These are phyloP conservation scores for Hanseniaspora nectarophila DNA, from an alignment of 805 yeast genomes.

Conservation along the genomic window DNA sequence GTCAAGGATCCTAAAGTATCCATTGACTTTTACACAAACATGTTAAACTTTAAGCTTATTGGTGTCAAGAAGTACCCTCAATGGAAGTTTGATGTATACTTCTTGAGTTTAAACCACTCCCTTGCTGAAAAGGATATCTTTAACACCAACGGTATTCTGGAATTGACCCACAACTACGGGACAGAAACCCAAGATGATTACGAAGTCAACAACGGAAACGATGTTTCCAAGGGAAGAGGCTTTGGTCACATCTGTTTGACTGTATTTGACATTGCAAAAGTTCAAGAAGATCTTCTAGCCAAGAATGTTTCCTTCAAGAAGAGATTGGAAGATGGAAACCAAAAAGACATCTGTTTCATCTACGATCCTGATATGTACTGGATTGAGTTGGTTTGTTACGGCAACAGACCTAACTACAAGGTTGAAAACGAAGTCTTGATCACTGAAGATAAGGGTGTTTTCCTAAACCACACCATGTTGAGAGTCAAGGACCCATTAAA, in stretches of 20 bases:
- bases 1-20: conserved; percentile 70
- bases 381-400: conserved; percentile 74
- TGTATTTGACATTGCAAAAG: conserved; percentile 60
- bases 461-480: conserved; percentile 82
- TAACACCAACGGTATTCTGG: conserved; percentile 52
- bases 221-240: conserved; percentile 63
- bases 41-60: conserved; percentile 62
- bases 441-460: conserved; percentile 21
- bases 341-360: conserved; percentile 83
- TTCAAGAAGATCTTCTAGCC: conserved; percentile 49
- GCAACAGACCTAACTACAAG: conserved; percentile 18
- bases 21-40: conserved; percentile 56
- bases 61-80: conserved; percentile 41
- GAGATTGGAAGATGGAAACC: conserved; percentile 79
- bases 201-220: conserved; percentile 67
- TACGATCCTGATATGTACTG: conserved; percentile 95
- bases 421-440: conserved; percentile 16
- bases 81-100: conserved; percentile 52
- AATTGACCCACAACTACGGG: conserved; percentile 72
- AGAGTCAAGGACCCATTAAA: conserved; percentile 74
- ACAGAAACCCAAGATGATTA: conserved; percentile 47
- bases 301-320: conserved; percentile 69
- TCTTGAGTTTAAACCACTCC: conserved; percentile 38
- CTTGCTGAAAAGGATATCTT: conserved; percentile 29
- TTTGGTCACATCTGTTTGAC: conserved; percentile 89